Base-by-base conservation (phyloP, 1,284 basidiomycete genomes). In the Cutaneotrichosporon cutaneum region DNA sequence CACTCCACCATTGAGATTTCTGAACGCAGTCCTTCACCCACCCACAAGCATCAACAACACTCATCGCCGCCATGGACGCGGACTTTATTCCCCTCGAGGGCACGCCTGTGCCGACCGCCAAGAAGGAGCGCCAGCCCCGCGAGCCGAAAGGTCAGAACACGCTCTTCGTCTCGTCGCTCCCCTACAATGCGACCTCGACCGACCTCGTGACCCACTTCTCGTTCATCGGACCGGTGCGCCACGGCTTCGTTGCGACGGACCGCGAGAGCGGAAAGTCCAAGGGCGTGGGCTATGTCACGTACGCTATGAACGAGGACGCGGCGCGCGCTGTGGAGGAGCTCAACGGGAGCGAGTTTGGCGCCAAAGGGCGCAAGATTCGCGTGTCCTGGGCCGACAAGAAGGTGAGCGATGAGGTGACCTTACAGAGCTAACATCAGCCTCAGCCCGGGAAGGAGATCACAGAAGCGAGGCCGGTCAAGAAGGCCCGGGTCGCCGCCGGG, bases 221-320 rank as follows among this genome's bases (percentile, higher is more conserved):
- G 16, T 92, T 94, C 76, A 86, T 97, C 65, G 96, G 94, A 2
- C 96, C 95, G 13, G 88, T 99, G 22, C 86, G 93, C 52, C 89
- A 90, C 39, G 95, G 94, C 0, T 99, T 99, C 74, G 88, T 99
- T 2, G 95, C 98, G 13, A 87, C 88, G 24, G 78, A 80, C 63
- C 70, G 70, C 52, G 87, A 86, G 48, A 87, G 88, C 0, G 89
- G 90, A 42, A 84, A 88, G 32, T 94, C 92, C 4, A 97, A 97
- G 77, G 96, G 95, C 69, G 93, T 98, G n/a, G 95, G 95, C 64
- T 99, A 98, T 77, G 92, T 98, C 63, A 89, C 92, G 0, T 99
- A 94, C 79, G 88, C 94, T 1, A 84, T 93, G 65, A 85, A 84
- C 59, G 90, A 96, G 71, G 96, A 99, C 81, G 96, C 94, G 4